Base-by-base conservation (phyloP, 345 rosid species). In the Trapa bicornis region DNA sequence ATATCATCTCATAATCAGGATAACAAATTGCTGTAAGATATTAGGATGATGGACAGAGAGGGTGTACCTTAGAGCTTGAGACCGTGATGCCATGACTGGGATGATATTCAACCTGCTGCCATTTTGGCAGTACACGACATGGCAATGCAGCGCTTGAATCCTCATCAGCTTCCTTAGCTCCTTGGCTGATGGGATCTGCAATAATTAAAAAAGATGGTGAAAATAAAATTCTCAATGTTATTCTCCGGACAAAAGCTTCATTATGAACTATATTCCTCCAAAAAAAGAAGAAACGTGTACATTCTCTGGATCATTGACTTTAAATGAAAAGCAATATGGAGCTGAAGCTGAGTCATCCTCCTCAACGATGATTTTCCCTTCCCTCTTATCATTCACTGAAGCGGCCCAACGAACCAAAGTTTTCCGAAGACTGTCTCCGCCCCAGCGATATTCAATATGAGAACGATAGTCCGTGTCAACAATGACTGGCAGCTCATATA, bases 381-480 rank as follows among this genome's bases (percentile, higher is more conserved):
- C 50, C 9, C 53, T 65, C 6, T 65, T 65, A 38, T 42, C 67
- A 13, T 65, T 65, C 16, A 65, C 36, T 5, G 67, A 65, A 43
- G 52, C 67, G 0, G 53, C 53, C 67, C 67, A 65, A 22, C 52
- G 67, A 42, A 65, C 37, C 53, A 65, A 43, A 37, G 67, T 65
- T 47, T 65, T 65, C 68, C 75, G 79, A 65, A 89, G 77, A 69
- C 82, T 81, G 74, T 92, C 98, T 75, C 93, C 89, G 9, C 96
- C 93, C 96, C 96, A 92, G 80, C 91, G 87, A 81, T 92, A 85
- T 68, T 79, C 89, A 50, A 89, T 75, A 73, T 86, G 96, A 66
- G 83, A 86, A 68, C 83, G 91, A 36, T 88, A 89, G 67, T 88
- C 91, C 66, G 64, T 67, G 79, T 88, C 96, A 65, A 83, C 86